Percentiles rank a stretch among this genome's conserved stretches.
These are phyloP conservation scores for Kodamaea neixiangensis DNA, from an alignment of 805 yeast genomes.

Conservation along the genomic window DNA sequence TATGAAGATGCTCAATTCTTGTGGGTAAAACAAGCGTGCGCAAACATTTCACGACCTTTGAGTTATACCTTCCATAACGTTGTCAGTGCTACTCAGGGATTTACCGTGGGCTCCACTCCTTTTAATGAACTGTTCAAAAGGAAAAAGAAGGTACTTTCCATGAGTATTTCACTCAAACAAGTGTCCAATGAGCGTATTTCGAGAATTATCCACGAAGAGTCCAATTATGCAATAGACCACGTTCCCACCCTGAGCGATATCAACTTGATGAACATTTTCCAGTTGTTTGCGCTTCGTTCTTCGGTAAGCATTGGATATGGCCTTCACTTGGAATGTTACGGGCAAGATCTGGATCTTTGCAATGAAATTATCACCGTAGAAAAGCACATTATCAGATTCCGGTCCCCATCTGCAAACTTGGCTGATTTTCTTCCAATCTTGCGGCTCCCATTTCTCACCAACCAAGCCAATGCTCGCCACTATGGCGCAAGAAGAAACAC, in stretches of 20 bases:
- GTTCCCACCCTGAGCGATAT: conserved; percentile 28
- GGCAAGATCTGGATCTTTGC: conserved; percentile 38
- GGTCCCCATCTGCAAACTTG: conserved; percentile 58
- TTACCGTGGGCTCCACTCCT: conserved; percentile 69
- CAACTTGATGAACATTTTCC: conserved; percentile 43
- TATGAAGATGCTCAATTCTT: conserved; percentile 53
- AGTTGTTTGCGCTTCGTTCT: conserved; percentile 52
- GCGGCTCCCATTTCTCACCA: conserved; percentile 20
- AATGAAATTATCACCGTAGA: conserved; percentile 57
- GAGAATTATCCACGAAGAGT: conserved; percentile 40
- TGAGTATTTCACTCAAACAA: conserved; percentile 36
- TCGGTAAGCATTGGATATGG: conserved; percentile 58
- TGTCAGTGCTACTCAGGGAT: conserved; percentile 55
- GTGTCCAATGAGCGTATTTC: conserved; percentile 33
- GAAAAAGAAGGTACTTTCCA: conserved; percentile 51
- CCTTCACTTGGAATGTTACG: conserved; percentile 43
- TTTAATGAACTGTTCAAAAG: conserved; percentile 47
- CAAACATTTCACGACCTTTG: conserved; percentile 67
- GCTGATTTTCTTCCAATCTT: conserved; percentile 56
- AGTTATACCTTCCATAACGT: conserved; percentile 68
- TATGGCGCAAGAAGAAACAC: conserved; percentile 44
- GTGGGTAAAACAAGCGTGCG: conserved; percentile 50
- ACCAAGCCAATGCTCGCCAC: background rate
- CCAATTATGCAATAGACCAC: conserved; percentile 24
- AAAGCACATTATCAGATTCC: conserved; percentile 52